A percentile compares a stretch with the other conserved stretches of the same genome.
These are phyloP conservation scores for Rossbeevera mucosa DNA, from an alignment of 768 basidiomycete species.

Conservation along the genomic window DNA sequence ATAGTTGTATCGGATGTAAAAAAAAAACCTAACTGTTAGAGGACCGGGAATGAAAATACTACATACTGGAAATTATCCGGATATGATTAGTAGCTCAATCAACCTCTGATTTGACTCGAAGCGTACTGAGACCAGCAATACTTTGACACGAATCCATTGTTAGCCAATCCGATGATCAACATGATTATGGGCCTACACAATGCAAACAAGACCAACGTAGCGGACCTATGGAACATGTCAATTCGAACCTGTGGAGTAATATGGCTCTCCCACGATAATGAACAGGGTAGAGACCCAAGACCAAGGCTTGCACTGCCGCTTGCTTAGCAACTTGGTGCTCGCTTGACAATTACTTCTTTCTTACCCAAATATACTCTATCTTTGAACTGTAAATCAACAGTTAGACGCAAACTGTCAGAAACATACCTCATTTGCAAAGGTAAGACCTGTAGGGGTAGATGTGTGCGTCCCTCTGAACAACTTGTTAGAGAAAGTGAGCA, in stretches of 20 bases:
- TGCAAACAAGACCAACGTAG: neutral
- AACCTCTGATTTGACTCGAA: neutral
- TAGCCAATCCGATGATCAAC: neutral
- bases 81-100: neutral
- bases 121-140: neutral
- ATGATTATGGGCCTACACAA: neutral
- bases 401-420: neutral
- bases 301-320: constrained; percentile 2
- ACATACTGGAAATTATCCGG: neutral
- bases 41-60: constrained; percentile 2
- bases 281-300: constrained; percentile 10
- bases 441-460: constrained; percentile 2
- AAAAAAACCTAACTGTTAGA: neutral
- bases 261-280: neutral
- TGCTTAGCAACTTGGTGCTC: neutral
- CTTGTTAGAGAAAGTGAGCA: neutral
- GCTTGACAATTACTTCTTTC: neutral
- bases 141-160: neutral
- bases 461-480: neutral
- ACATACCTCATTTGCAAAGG: constrained; percentile 4
- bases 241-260: neutral
- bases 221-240: neutral
- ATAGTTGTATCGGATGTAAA: neutral
- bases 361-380: constrained; percentile 18
- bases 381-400: neutral